Evolutionary conservation across 2,329 filamentous ascomycete genomes (phyloP).

Genomic region (Colletotrichum orchidophilum): DNA sequence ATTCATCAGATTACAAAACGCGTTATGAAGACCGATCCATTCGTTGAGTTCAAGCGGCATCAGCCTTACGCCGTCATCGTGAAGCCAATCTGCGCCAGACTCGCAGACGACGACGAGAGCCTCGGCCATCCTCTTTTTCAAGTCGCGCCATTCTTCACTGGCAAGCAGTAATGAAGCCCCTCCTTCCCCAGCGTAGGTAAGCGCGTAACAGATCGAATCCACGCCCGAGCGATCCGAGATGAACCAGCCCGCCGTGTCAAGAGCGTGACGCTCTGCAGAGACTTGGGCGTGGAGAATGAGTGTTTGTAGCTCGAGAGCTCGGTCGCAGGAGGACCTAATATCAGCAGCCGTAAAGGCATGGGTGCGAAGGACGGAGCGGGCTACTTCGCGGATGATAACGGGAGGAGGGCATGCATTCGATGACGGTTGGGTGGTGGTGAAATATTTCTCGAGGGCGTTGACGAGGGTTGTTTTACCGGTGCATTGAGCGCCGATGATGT

Average conservation of each 20-base stretch:
- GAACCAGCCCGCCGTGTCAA: neutral
- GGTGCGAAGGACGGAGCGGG: neutral
- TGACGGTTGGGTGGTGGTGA: neutral
- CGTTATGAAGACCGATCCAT: neutral
- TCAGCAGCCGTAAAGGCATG: neutral
- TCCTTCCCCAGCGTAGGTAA: neutral
- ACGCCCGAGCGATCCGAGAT: neutral
- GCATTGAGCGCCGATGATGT: slow-evolving; percentile 55
- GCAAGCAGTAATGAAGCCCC: neutral
- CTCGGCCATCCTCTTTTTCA: neutral
- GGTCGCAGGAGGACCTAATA: neutral
- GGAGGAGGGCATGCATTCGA: neutral
- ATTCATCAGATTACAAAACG: neutral
- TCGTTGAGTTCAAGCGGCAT: neutral
- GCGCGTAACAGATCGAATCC: neutral
- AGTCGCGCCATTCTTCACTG: neutral
- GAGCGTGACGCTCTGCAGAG: neutral
- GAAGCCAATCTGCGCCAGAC: neutral
- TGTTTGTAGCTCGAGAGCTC: neutral
- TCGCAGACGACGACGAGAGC: neutral
- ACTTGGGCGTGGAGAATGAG: neutral
- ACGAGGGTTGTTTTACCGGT: slow-evolving; percentile 57
- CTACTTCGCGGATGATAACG: neutral
- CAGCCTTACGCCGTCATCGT: neutral
- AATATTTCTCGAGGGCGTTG: neutral